These are phyloP conservation scores for Colletotrichum cereale DNA, from an alignment of 2,329 filamentous ascomycete species.

Conservation along the genomic window DNA sequence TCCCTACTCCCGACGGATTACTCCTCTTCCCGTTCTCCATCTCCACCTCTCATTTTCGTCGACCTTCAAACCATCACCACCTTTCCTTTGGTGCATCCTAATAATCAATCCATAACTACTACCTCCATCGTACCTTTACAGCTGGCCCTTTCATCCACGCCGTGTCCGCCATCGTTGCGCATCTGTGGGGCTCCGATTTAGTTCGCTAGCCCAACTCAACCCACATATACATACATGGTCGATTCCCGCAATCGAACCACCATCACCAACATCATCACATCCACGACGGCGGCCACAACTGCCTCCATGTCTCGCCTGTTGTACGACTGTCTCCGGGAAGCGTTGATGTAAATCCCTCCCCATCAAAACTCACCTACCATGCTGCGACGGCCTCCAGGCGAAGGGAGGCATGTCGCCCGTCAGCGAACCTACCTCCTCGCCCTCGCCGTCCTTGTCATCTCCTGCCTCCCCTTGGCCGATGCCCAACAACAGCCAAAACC, in stretches of 20 bases:
- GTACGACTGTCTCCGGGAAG: conserved; percentile 26
- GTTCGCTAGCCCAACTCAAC: conserved; percentile 36
- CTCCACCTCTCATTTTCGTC: not conserved
- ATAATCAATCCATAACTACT: conserved; percentile 1
- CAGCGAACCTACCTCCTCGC: conserved; percentile 64
- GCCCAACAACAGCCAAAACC: conserved; percentile 72
- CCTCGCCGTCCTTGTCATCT: conserved; percentile 69
- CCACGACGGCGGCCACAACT: conserved; percentile 13
- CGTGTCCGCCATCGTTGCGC: not conserved
- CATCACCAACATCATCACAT: conserved; percentile 6
- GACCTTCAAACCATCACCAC: conserved; percentile 12
- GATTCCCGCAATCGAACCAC: conserved; percentile 26
- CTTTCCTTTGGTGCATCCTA: conserved; percentile 2
- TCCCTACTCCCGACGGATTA: conserved; percentile 28
- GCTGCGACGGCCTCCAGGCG: conserved; percentile 74
- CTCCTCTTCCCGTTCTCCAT: conserved; percentile 6
- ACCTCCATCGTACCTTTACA: conserved; percentile 9
- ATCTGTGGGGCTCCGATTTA: conserved; percentile 35
- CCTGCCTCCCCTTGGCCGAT: conserved; percentile 67
- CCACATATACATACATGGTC: conserved; percentile 37
- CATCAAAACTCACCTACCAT: conserved; percentile 52
- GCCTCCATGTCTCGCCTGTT: conserved; percentile 41
- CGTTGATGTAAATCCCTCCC: conserved; percentile 40
- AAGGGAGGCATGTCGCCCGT: conserved; percentile 62
- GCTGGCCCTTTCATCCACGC: not conserved